Evolutionary conservation across 305 asterid species (phyloP).

Genomic region (Ajuga reptans): DNA sequence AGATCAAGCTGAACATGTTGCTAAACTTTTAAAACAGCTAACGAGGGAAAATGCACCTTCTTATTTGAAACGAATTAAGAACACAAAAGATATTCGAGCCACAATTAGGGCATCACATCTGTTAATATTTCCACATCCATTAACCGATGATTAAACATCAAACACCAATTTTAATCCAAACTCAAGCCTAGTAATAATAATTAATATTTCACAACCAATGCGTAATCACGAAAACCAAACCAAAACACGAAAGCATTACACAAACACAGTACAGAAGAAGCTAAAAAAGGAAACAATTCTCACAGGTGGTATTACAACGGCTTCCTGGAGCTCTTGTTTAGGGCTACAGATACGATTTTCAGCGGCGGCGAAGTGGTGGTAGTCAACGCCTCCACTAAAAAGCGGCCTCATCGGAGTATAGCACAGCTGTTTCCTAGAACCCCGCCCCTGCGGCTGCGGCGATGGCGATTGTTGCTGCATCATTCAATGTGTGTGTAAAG

Average conservation of each 20-base stretch:
- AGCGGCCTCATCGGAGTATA: slow-evolving; percentile 51
- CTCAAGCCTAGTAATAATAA: neutral
- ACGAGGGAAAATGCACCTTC: neutral
- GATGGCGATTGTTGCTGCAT: slow-evolving; percentile 23
- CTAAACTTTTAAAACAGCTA: neutral
- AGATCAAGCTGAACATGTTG: neutral
- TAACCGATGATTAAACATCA: neutral
- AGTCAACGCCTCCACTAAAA: slow-evolving; percentile 37
- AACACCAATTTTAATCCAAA: slow-evolving; percentile 6
- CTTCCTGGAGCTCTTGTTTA: slow-evolving; percentile 40
- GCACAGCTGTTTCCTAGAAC: slow-evolving; percentile 39
- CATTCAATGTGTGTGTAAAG: slow-evolving; percentile 6
- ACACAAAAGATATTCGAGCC: slow-evolving; percentile 5
- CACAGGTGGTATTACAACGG: slow-evolving; percentile 53
- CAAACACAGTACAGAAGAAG: neutral
- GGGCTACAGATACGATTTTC: slow-evolving; percentile 18
- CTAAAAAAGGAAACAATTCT: slow-evolving; percentile 12
- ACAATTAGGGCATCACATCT: neutral
- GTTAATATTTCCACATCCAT: neutral
- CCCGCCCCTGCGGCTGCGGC: slow-evolving; percentile 25
- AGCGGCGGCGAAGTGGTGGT: slow-evolving; percentile 42
- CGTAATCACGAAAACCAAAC: neutral
- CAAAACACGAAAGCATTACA: neutral
- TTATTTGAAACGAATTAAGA: neutral
- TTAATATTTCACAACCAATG: neutral